A percentile compares a stretch with the other conserved stretches of the same genome.
phyloP scores from a whole-genome alignment of 2,329 filamentous ascomycete genomes.

The Venturia nashicola region DNA sequence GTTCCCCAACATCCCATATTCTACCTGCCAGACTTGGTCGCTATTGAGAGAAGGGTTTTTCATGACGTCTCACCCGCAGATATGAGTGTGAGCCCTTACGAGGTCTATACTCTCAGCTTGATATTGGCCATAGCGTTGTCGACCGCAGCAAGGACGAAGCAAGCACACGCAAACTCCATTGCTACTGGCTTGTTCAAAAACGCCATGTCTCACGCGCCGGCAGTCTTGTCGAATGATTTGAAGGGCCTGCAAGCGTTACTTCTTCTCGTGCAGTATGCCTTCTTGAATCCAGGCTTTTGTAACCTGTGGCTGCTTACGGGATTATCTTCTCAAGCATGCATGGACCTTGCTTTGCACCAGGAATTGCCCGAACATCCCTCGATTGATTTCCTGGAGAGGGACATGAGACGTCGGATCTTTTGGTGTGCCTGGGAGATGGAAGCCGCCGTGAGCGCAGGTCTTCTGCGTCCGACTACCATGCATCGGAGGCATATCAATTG shows the following conservation, averaged over 20 bases:
- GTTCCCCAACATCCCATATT: conserved; percentile 27
- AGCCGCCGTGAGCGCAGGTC: conserved; percentile 23
- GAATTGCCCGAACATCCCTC: conserved; percentile 20
- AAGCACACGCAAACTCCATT: conserved; percentile 20
- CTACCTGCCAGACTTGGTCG: conserved; percentile 21
- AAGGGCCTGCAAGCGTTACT: conserved; percentile 22
- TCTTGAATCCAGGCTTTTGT: conserved; percentile 24
- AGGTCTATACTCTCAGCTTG: conserved; percentile 22
- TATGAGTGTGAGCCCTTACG: conserved; percentile 18
- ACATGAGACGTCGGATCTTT: conserved; percentile 25
- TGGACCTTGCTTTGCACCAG: conserved; percentile 24
- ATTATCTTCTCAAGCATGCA: conserved; percentile 23
- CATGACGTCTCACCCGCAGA: conserved; percentile 22
- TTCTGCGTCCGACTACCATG: conserved; percentile 20
- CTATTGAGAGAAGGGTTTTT: conserved; percentile 9
- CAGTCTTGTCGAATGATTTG: conserved; percentile 24
- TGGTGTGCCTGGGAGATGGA: conserved; percentile 28
- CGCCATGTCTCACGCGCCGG: conserved; percentile 24
- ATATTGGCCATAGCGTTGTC: conserved; percentile 25
- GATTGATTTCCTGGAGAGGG: conserved; percentile 20
- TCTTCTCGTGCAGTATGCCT: conserved; percentile 23
- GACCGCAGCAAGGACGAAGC: conserved; percentile 22
- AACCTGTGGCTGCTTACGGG: conserved; percentile 25
- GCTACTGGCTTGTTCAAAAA: conserved; percentile 22
- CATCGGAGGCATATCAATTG: conserved; percentile 20